phyloP scores from a whole-genome alignment of 352 stramenopile genomes.

The Elongisporangium prolatum region DNA sequence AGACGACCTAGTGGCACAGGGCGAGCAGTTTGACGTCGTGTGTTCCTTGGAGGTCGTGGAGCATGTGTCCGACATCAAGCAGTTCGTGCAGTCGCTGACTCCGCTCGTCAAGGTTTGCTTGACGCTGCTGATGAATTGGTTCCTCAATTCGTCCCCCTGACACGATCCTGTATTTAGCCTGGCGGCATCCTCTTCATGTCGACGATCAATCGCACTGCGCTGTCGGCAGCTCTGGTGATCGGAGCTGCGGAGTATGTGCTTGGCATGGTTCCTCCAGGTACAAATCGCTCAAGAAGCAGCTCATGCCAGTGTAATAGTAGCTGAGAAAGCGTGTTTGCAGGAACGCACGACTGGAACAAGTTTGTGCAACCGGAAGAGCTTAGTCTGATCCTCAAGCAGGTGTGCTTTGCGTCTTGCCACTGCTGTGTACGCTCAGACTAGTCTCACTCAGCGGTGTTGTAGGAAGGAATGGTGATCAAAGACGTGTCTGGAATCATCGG shows the following conservation, averaged over 20 bases:
- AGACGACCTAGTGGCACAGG: slow-evolving; percentile 70
- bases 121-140: not conserved
- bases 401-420: slow-evolving; percentile 7
- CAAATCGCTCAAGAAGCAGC: not conserved
- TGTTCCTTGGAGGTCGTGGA: slow-evolving; percentile 86
- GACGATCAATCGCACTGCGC: slow-evolving; percentile 76
- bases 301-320: not conserved
- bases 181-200: slow-evolving; percentile 79
- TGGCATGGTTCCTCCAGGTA: slow-evolving; percentile 60
- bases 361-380: slow-evolving; percentile 76
- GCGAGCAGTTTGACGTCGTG: slow-evolving; percentile 79
- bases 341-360: slow-evolving; percentile 85
- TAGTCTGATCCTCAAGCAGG: slow-evolving; percentile 45
- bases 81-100: slow-evolving; percentile 71
- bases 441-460: not conserved
- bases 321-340: slow-evolving; percentile 8
- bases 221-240: slow-evolving; percentile 65
- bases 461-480: slow-evolving; percentile 51
- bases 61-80: slow-evolving; percentile 64
- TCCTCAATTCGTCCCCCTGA: slow-evolving; percentile 3
- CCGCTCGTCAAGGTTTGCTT: slow-evolving; percentile 65
- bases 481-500: slow-evolving; percentile 79
- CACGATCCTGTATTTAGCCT: slow-evolving; percentile 23
- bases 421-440: too few relatives aligned
- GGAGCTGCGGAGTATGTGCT: slow-evolving; percentile 76